Evolutionary conservation across 2,329 filamentous ascomycete genomes (phyloP), one percentile per base, ranked within the genome.

Genomic region (Geosmithia morbida): DNA sequence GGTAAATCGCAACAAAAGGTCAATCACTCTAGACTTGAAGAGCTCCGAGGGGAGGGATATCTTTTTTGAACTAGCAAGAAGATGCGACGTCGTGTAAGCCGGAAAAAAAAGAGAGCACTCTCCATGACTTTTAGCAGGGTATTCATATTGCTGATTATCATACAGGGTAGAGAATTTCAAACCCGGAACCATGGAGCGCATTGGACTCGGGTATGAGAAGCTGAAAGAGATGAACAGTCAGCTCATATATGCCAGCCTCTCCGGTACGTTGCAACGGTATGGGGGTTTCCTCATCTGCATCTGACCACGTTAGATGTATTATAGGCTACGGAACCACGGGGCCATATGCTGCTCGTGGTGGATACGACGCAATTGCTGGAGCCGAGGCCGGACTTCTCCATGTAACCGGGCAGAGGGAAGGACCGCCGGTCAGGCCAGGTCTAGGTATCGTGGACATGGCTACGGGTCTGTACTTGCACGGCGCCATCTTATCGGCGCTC

Each of bases 291-390:
- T 19, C 19, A 19, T 41, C 30, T 17, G 16, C 17, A 26, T 16
- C 19, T 7, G 14, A 33, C 17, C 13, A 3, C 10, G 20, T 8
- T 29, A 30, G 3, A 10, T 19, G 2, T 41, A 53, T n/a, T n/a
- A n/a, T n/a, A n/a, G 52, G 52, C 8, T 52, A 44, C 48, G 67
- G 68, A 1, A 56, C 60, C 4, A 53, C 51, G 8, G 68, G 68
- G 0, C 68, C 67, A 2, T 71, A 65, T 49, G 55, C 60, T 3
- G 58, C 59, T 29, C 57, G 67, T 8, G 63, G 66, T 7, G 68
- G 68, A 1, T 71, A 70, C 52, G 67, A 71, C 50, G 63, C 63
- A 11, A 70, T 71, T 20, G 66, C 62, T 0, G 67, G 59, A 4
- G 66, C 65, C 0, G 66, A 70, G 50, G 65, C 56, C 13, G 67